Evolutionary conservation across 202 grass and related monocot species (phyloP).

Genomic region (Setaria viridis): DNA sequence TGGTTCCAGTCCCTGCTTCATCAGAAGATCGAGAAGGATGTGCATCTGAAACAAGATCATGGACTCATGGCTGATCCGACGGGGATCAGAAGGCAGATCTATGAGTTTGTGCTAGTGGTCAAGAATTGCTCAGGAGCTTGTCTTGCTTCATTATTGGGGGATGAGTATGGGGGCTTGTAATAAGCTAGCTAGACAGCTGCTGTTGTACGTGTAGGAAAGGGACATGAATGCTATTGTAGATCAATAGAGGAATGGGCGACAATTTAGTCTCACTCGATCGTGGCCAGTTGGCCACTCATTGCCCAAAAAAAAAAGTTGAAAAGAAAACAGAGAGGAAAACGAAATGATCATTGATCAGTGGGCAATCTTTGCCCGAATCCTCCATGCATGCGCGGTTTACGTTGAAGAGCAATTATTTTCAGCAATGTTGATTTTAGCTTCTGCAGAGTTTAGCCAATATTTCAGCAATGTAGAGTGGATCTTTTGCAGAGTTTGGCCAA

Average conservation of each 20-base stretch:
- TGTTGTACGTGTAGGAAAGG: background rate
- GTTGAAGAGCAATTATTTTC: background rate
- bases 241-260: background rate
- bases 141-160: too few species aligned
- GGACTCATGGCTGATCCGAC: too few species aligned
- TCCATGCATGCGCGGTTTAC: background rate
- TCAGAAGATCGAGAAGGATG: too few species aligned
- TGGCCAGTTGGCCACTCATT: background rate
- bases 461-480: background rate
- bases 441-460: background rate
- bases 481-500: too few species aligned
- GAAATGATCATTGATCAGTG: background rate
- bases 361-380: background rate
- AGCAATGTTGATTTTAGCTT: background rate
- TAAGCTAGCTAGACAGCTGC: conserved; percentile 5
- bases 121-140: too few species aligned
- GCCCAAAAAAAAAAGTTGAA: background rate
- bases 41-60: too few species aligned
- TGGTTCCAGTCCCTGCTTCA: too few species aligned
- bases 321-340: too few species aligned
- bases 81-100: too few species aligned
- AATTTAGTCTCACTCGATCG: background rate
- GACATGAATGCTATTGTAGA: background rate
- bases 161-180: background rate
- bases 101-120: too few species aligned